Evolutionary conservation across 108 stramenopile genomes (phyloP).

Genomic region (Pinguiococcus pyrenoidosus): DNA sequence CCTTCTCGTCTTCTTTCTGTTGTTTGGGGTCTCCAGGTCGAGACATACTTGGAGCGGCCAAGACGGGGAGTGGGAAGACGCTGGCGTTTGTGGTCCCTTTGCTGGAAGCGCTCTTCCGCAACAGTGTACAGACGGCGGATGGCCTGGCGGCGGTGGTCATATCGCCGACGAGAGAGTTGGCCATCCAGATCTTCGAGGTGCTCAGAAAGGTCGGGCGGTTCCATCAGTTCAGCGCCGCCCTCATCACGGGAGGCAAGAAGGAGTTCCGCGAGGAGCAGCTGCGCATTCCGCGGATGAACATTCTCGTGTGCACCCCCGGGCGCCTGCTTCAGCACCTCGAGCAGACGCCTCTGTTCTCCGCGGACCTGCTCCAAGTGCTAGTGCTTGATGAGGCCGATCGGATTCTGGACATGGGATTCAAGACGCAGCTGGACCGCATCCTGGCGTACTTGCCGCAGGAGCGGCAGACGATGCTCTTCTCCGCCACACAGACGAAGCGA

Average conservation of each 20-base stretch:
- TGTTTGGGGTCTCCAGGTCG: too few relatives aligned
- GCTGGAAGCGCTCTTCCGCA: constrained; percentile 33
- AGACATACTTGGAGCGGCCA: constrained; percentile 34
- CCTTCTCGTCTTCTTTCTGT: too few relatives aligned
- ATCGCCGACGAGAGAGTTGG: constrained; percentile 96
- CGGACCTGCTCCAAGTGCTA: constrained; percentile 61
- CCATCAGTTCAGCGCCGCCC: constrained; percentile 79
- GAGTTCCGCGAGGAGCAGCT: constrained; percentile 79
- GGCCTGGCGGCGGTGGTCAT: constrained; percentile 87
- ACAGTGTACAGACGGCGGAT: constrained; percentile 33
- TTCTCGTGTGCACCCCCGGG: constrained; percentile 90
- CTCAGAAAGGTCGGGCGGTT: constrained; percentile 62
- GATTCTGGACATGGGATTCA: constrained; percentile 94
- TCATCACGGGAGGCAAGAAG: constrained; percentile 89
- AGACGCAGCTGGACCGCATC: constrained; percentile 75
- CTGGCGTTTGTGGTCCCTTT: constrained; percentile 34
- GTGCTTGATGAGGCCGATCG: constrained; percentile 98
- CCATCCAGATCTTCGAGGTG: constrained; percentile 93
- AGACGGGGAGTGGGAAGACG: constrained; percentile 38
- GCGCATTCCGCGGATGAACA: constrained; percentile 64
- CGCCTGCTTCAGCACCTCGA: constrained; percentile 92
- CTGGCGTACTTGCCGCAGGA: constrained; percentile 66
- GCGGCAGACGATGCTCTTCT: constrained; percentile 91
- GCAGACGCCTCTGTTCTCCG: constrained; percentile 85
- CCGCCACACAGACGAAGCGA: constrained; percentile 82